Evolutionary conservation across 495 filamentous ascomycete genomes (phyloP), one percentile per base, ranked within the genome.

Genomic region (Choiromyces venosus): DNA sequence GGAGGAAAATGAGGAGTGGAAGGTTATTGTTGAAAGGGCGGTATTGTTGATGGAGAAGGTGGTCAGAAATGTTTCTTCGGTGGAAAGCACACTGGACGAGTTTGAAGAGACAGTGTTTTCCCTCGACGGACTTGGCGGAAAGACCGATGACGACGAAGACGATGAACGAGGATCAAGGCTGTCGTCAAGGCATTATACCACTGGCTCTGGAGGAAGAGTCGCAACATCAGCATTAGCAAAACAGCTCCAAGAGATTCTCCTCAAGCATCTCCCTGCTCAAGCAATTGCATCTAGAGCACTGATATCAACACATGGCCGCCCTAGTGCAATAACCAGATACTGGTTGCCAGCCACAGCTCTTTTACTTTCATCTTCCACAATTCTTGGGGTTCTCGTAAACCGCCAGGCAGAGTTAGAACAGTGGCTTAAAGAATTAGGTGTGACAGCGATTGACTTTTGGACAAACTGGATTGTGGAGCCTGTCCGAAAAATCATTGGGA

Each of bases 401-500:
- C 86, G 88, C 19, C 89, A 88, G 79, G 89, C 90, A 16, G 90
- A 92, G 66, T 88, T 99, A 29, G 71, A 90, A 35, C 84, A 86
- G 56, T 97, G 93, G 95, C 84, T 96, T 44, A 82, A 84, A 1
- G 89, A 93, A 72, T 83, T 96, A 33, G 93, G 92, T 12, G 79
- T 84, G 0, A 99, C 95, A 5, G 84, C 89, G 0, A 83, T 92
- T 66, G 95, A 97, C 81, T 99, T 99, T 79, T 97, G 92, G 90
- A 83, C 87, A 65, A 99, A 99, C 82, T 99, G 95, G 95, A 91
- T 99, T 21, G 83, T 99, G 29, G 90, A 93, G 25, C 95, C 95
- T 0, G 83, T 89, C 4, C 87, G 87, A 74, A 93, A 93, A 82
- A 86, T 99, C 19, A 87, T 99, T 74, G 89, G 90, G 18, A 99